Conservation (phyloP, 805 yeast genomes). For the Schwanniomyces sp. region DNA sequence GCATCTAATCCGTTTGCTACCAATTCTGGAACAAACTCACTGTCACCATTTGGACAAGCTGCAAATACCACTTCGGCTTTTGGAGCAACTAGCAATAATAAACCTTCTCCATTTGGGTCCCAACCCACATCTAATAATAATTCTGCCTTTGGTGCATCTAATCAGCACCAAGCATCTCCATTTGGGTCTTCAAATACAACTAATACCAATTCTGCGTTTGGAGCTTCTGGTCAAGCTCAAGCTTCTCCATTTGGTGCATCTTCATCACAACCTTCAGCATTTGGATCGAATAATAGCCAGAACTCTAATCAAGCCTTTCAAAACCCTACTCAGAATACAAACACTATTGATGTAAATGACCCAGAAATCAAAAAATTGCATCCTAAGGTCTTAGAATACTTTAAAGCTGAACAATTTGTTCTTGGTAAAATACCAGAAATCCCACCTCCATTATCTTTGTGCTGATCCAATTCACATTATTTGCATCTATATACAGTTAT, state of each 20-base stretch:
- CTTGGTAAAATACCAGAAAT: constrained; percentile 70
- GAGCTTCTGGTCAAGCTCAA: constrained; percentile 4
- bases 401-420: constrained; percentile 47
- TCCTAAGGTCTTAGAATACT: constrained; percentile 45
- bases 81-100: neutral
- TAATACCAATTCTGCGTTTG: constrained; percentile 2
- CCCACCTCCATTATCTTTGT: constrained; percentile 55
- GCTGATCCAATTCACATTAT: constrained; percentile 2
- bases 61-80: neutral
- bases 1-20: constrained; percentile 7
- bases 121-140: neutral
- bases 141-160: neutral
- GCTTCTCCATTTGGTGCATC: constrained; percentile 9
- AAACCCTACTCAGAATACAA: constrained; percentile 1
- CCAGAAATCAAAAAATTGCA: constrained; percentile 38
- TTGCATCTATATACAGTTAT: neutral
- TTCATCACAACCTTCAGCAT: constrained; percentile 14
- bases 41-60: constrained; percentile 12
- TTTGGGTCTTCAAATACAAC: neutral
- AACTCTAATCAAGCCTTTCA: constrained; percentile 3
- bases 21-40: neutral
- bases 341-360: constrained; percentile 14
- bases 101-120: constrained; percentile 4
- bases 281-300: constrained; percentile 5
- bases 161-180: constrained; percentile 1